Evolutionary conservation across 148 eudicot genomes (phyloP).

Genomic region (Beta vulgaris): DNA sequence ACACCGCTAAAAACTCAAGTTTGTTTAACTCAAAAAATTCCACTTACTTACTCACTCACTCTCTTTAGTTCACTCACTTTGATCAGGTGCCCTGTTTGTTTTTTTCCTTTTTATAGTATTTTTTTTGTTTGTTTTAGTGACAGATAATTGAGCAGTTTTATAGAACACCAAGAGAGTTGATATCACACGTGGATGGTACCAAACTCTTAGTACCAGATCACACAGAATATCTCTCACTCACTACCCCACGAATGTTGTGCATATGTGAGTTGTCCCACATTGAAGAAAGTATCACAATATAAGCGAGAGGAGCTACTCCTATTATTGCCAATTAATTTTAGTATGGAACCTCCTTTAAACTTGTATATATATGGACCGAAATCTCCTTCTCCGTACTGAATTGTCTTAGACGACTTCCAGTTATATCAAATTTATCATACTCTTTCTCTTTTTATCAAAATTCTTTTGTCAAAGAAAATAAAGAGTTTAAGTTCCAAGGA

Average conservation of each 20-base stretch:
- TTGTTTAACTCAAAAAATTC: neutral
- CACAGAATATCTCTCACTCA: neutral
- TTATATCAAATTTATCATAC: no score
- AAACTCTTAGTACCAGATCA: slow-evolving; percentile 6
- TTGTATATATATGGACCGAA: no score
- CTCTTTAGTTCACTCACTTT: slow-evolving; percentile 27
- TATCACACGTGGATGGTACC: slow-evolving; percentile 40
- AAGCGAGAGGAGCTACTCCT: no score
- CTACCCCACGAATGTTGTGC: no score
- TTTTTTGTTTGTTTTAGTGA: neutral
- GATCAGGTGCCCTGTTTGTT: slow-evolving; percentile 4
- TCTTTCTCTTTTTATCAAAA: no score
- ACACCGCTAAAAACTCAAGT: slow-evolving; percentile 34
- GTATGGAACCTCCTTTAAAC: no score
- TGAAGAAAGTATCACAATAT: no score
- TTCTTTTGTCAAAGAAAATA: no score
- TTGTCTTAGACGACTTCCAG: no score
- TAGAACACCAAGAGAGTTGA: slow-evolving; percentile 33
- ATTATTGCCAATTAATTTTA: no score
- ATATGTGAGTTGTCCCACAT: no score
- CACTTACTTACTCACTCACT: slow-evolving; percentile 22
- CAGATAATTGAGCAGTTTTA: slow-evolving; percentile 19
- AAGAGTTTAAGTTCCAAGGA: slow-evolving; percentile 37
- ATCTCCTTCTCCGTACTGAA: no score
- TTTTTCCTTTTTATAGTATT: neutral